Conservation (phyloP, 805 yeast genomes). For the Saccharomyces paradoxus region DNA sequence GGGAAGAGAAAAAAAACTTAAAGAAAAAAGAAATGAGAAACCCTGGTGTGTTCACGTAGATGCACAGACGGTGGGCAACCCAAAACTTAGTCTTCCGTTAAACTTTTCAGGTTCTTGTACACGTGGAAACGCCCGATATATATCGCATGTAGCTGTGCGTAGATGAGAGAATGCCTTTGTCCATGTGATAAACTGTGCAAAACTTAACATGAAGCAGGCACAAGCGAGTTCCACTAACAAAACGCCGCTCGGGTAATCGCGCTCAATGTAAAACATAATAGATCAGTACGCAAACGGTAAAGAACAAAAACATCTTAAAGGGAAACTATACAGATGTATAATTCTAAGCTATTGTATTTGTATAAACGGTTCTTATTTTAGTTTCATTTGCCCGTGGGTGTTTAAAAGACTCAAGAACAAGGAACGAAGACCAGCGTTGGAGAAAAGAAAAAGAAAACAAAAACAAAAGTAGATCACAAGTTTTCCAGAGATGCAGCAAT, state of each 20-base stretch:
- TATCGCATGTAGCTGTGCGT: not conserved
- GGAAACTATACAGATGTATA: not conserved
- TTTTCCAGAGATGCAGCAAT: constrained; percentile 85
- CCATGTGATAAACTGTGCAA: not conserved
- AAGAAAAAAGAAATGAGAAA: not conserved
- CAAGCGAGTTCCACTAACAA: not conserved
- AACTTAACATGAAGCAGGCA: not conserved
- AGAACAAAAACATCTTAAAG: not conserved
- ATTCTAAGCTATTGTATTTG: not conserved
- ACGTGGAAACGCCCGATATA: not conserved
- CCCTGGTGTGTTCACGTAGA: not conserved
- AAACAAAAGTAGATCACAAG: constrained; percentile 12
- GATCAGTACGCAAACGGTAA: not conserved
- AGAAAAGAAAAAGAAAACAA: not conserved
- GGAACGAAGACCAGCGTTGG: not conserved
- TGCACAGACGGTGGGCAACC: not conserved
- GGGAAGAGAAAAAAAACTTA: not conserved
- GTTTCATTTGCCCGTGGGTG: not conserved
- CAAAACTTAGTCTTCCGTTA: not conserved
- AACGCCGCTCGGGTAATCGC: not conserved
- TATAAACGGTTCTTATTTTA: not conserved
- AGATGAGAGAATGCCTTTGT: not conserved
- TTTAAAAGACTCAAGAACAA: not conserved
- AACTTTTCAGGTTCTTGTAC: not conserved
- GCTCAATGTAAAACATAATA: not conserved